A percentile compares a stretch with the other conserved stretches of the same genome.
Conservation (phyloP, 805 yeast genomes). For the Kuraishia borneana region DNA sequence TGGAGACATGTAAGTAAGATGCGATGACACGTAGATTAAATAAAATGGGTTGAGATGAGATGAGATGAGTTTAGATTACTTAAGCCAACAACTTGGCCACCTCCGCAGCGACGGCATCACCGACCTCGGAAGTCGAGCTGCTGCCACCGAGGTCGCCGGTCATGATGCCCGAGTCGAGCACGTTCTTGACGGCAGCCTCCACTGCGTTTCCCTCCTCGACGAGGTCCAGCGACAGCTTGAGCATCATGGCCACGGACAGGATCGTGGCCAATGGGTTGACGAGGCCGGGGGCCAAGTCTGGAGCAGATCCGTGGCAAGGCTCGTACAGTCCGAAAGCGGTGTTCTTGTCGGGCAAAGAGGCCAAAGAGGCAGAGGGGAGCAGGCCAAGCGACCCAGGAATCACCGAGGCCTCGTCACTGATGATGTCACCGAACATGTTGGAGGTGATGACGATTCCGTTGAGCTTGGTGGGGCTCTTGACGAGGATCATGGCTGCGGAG, state of each 20-base stretch:
- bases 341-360: constrained; percentile 94
- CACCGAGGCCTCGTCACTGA: constrained; percentile 95
- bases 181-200: constrained; percentile 78
- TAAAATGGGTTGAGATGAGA: too few species aligned
- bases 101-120: constrained; percentile 80
- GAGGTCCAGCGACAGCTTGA: constrained; percentile 77
- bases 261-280: constrained; percentile 96
- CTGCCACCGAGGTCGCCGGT: constrained; percentile 88
- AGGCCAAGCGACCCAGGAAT: constrained; percentile 97
- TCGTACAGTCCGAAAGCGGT: constrained; percentile 93
- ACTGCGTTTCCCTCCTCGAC: constrained; percentile 78
- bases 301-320: constrained; percentile 98
- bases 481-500: constrained; percentile 97
- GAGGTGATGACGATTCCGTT: constrained; percentile 90
- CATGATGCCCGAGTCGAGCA: constrained; percentile 73
- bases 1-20: too few species aligned
- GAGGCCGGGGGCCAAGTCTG: constrained; percentile 77
- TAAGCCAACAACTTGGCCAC: constrained; percentile 28
- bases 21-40: too few species aligned
- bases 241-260: constrained; percentile 95
- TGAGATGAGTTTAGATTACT: too few species aligned
- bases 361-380: constrained; percentile 91
- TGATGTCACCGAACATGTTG: constrained; percentile 98
- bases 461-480: constrained; percentile 81
- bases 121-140: constrained; percentile 81